Base-by-base conservation (phyloP, 2,329 filamentous ascomycete species). In the Tolypocladium guangdongense region DNA sequence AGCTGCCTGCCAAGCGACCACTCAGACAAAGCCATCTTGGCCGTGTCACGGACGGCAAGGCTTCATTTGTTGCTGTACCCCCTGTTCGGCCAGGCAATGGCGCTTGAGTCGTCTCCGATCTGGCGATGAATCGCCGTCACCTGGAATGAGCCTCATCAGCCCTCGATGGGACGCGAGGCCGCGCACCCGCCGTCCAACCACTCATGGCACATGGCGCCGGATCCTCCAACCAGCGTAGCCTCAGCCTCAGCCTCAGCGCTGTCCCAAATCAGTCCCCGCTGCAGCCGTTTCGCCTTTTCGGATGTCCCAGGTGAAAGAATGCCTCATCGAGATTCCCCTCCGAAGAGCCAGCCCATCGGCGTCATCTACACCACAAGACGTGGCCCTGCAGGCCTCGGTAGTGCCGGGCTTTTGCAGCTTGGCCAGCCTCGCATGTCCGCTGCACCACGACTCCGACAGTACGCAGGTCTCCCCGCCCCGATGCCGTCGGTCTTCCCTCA, bases 141-240 rank as follows among this genome's bases (percentile, higher is more conserved):
- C 24, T 6, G n/a, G 43, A 27, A 32, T 32, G 41, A 16, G 12
- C 41, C 24, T 6, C 41, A 2, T 43, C 41, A 30, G 41, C 16
- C 41, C 24, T 30, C 24, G 3, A n/a, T n/a, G n/a, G n/a, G n/a
- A n/a, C n/a, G n/a, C n/a, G n/a, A n/a, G n/a, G n/a, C n/a, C n/a
- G n/a, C n/a, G n/a, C n/a, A n/a, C n/a, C n/a, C n/a, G n/a, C n/a
- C 18, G 41, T 49, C 48, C 48, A 50, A 39, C 48, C 48, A 50
- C 33, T 38, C 33, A 30, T 38, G 33, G 35, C 48, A 50, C 48
- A 50, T 50, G 48, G 48, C 48, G 48, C 48, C 35, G 22, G 6
- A 10, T 10, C 33, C 35, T 27, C 22, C 22, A 18, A 11, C 47
- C 33, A 18, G 4, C 35, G 39, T 39, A 18, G 4, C 35, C 39